Conservation (phyloP, 331 rosid species). For the Erythrophleum ivorense region DNA sequence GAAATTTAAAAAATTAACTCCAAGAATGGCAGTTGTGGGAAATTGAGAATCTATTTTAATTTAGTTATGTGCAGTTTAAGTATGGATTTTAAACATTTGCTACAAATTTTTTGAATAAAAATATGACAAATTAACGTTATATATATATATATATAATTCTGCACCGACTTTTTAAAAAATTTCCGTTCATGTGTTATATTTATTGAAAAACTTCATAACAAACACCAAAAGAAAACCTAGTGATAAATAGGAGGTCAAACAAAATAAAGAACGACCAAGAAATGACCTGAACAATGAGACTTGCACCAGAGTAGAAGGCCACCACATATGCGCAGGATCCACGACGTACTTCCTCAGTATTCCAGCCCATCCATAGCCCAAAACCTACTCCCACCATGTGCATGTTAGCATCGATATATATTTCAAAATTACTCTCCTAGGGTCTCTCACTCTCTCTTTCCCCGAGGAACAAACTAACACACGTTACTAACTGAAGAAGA, state of each 20-base stretch:
- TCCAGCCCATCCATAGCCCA: constrained; percentile 83
- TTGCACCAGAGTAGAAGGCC: constrained; percentile 61
- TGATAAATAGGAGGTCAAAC: background rate
- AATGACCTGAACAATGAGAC: constrained; percentile 58
- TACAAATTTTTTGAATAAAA: too few relatives aligned
- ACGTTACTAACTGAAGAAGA: background rate
- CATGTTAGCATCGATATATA: background rate
- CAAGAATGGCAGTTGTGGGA: too few relatives aligned
- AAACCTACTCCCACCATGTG: constrained; percentile 29
- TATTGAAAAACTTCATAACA: too few relatives aligned
- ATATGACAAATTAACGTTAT: too few relatives aligned
- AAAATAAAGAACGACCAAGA: too few relatives aligned
- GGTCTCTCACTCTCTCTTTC: background rate
- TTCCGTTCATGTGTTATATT: too few relatives aligned
- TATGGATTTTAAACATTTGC: background rate
- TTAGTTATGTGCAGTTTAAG: background rate
- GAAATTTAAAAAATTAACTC: too few relatives aligned
- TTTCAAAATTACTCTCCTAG: background rate
- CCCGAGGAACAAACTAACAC: background rate
- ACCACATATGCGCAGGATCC: constrained; percentile 74
- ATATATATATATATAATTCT: too few relatives aligned
- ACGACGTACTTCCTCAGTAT: constrained; percentile 63
- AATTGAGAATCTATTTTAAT: too few relatives aligned
- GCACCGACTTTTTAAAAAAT: too few relatives aligned
- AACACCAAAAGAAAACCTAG: too few relatives aligned